phyloP scores from a whole-genome alignment of 2,329 filamentous ascomycete species.

The Nigrospora osmanthi region DNA sequence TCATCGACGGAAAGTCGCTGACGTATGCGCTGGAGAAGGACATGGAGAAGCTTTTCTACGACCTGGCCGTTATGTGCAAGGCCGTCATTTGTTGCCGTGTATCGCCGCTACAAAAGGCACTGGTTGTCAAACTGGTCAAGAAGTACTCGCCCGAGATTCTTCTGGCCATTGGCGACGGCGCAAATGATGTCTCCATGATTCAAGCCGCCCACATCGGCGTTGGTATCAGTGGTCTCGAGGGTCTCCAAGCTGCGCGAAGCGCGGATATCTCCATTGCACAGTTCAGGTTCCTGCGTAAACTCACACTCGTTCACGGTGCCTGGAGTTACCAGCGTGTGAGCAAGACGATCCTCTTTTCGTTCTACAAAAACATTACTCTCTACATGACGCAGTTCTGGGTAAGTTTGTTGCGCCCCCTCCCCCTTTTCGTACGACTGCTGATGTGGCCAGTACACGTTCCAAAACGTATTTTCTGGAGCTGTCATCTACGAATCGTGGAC shows the following conservation, averaged over 20 bases:
- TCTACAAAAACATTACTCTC: conserved; percentile 98
- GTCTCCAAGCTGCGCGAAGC: conserved; percentile 89
- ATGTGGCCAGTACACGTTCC: conserved; percentile 74
- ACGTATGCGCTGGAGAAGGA: conserved; percentile 91
- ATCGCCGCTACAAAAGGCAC: conserved; percentile 90
- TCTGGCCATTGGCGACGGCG: conserved; percentile 92
- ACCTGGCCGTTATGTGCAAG: conserved; percentile 92
- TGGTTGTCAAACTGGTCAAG: conserved; percentile 97
- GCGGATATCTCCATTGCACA: conserved; percentile 94
- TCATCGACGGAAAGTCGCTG: conserved; percentile 94
- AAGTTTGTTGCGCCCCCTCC: conserved; percentile 26
- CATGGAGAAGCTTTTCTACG: conserved; percentile 85
- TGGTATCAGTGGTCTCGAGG: conserved; percentile 94
- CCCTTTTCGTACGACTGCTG: not conserved
- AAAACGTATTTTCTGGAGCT: conserved; percentile 95
- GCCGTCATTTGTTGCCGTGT: conserved; percentile 98
- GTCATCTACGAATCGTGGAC: conserved; percentile 99
- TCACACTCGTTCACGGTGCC: conserved; percentile 87
- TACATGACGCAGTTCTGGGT: conserved; percentile 99
- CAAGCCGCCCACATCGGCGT: conserved; percentile 97
- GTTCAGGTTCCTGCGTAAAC: conserved; percentile 89
- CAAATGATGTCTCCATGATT: conserved; percentile 99
- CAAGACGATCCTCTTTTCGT: conserved; percentile 96
- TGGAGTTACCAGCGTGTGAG: conserved; percentile 98
- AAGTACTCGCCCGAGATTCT: conserved; percentile 84